Evolutionary conservation across 2,329 filamentous ascomycete species (phyloP).

Genomic region (Teratosphaeria viscida): DNA sequence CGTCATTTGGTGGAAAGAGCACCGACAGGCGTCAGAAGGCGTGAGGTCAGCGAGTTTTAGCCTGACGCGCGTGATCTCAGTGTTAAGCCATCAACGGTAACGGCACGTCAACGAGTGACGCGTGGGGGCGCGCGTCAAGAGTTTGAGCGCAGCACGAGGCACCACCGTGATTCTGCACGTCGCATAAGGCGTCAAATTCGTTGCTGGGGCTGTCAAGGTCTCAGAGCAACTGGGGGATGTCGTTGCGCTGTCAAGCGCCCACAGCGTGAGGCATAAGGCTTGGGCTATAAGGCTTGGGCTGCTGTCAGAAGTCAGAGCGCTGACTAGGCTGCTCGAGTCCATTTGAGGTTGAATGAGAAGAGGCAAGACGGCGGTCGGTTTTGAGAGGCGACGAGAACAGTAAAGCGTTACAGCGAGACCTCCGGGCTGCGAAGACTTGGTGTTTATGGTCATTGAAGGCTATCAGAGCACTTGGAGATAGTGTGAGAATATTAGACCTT

Average conservation of each 20-base stretch:
- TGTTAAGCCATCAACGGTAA: neutral
- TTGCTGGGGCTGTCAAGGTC: neutral
- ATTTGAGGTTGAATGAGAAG: neutral
- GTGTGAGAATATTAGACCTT: neutral
- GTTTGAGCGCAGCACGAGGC: neutral
- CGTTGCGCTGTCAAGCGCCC: neutral
- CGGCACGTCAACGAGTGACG: neutral
- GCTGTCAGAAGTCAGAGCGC: neutral
- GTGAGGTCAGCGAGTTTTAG: slow-evolving; percentile 21
- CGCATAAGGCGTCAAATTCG: neutral
- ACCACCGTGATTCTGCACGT: neutral
- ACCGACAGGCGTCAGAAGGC: slow-evolving; percentile 20
- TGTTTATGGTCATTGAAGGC: neutral
- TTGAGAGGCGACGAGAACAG: neutral
- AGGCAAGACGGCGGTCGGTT: neutral
- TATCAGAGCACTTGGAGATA: neutral
- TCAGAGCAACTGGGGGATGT: neutral
- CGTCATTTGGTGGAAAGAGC: slow-evolving; percentile 24
- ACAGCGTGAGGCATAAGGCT: neutral
- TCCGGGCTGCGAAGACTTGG: neutral
- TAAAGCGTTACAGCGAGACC: neutral
- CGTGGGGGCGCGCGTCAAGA: neutral
- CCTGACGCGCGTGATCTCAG: neutral
- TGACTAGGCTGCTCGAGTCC: neutral
- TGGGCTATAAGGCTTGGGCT: neutral